phyloP scores from a whole-genome alignment of 176 grass and related monocot species.

The Carex kokanica region DNA sequence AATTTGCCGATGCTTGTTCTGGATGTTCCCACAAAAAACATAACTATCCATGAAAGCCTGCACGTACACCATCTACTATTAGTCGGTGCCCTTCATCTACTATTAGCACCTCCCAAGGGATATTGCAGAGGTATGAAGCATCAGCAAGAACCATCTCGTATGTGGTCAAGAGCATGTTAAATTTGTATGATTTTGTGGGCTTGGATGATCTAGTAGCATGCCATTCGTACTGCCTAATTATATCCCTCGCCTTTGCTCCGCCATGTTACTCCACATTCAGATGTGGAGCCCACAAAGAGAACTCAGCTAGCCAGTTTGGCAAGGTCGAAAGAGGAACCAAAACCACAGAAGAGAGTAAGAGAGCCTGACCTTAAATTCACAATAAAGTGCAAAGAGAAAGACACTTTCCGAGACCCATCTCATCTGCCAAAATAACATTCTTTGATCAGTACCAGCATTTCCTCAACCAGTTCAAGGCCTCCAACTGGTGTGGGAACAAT shows the following conservation, averaged over 20 bases:
- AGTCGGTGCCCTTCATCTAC: constrained; percentile 96
- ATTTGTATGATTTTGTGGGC: constrained; percentile 68
- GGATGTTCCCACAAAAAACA: constrained; percentile 63
- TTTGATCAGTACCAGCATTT: constrained; percentile 91
- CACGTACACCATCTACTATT: constrained; percentile 29
- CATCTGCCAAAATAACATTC: constrained; percentile 99
- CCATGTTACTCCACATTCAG: constrained; percentile 99
- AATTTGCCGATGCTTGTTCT: constrained; percentile 71
- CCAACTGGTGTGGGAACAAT: constrained; percentile 93
- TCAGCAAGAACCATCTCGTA: constrained; percentile 99
- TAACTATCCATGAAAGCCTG: constrained; percentile 71
- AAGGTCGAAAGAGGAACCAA: constrained; percentile 96
- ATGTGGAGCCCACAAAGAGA: constrained; percentile 91
- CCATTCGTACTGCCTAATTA: constrained; percentile 96
- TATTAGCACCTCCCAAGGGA: constrained; percentile 95
- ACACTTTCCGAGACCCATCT: constrained; percentile 95
- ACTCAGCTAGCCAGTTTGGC: constrained; percentile 98
- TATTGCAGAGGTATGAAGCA: constrained; percentile 77
- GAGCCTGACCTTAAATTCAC: constrained; percentile 59
- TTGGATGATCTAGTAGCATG: constrained; percentile 53
- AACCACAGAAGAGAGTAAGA: constrained; percentile 69
- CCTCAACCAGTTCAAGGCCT: constrained; percentile 97
- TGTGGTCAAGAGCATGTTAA: constrained; percentile 88
- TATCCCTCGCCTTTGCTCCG: constrained; percentile 77
- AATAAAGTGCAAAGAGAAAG: constrained; percentile 83